Conservation (phyloP, 441 rosid genomes). For the Populus tomentosa region DNA sequence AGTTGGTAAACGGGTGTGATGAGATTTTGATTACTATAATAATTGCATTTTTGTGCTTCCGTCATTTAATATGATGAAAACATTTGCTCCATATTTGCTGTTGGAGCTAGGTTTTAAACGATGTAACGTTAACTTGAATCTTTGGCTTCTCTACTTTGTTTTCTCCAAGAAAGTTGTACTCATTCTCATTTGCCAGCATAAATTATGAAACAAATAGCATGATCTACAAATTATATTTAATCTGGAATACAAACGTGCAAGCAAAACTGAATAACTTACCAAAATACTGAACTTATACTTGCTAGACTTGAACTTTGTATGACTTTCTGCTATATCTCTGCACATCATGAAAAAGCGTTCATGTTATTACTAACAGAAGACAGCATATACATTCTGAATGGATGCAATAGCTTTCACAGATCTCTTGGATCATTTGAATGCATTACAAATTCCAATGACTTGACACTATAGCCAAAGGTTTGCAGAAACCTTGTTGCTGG, state of each 20-base stretch:
- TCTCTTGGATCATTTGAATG: neutral
- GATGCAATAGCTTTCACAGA: neutral
- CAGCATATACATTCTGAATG: neutral
- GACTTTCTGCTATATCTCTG: slow-evolving; percentile 49
- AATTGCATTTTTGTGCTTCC: neutral
- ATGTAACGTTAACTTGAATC: neutral
- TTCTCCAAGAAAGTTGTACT: neutral
- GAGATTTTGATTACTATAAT: neutral
- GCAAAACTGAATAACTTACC: slow-evolving; percentile 42
- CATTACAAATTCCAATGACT: neutral
- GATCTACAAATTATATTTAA: slow-evolving; percentile 6
- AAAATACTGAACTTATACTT: slow-evolving; percentile 57
- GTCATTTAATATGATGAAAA: neutral
- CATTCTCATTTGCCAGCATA: neutral
- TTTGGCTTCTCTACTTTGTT: neutral
- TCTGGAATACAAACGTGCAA: slow-evolving; percentile 6
- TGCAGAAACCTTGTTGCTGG: neutral
- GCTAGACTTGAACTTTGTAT: slow-evolving; percentile 28
- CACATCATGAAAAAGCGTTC: slow-evolving; percentile 20
- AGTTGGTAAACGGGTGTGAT: neutral
- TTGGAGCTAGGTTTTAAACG: neutral
- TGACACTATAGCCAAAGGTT: neutral
- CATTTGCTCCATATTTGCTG: neutral
- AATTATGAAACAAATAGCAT: neutral
- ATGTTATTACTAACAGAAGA: neutral